Evolutionary conservation across 2,329 filamentous ascomycete genomes (phyloP), one percentile per base, ranked within the genome.

Genomic region (Elsinoe batatas): DNA sequence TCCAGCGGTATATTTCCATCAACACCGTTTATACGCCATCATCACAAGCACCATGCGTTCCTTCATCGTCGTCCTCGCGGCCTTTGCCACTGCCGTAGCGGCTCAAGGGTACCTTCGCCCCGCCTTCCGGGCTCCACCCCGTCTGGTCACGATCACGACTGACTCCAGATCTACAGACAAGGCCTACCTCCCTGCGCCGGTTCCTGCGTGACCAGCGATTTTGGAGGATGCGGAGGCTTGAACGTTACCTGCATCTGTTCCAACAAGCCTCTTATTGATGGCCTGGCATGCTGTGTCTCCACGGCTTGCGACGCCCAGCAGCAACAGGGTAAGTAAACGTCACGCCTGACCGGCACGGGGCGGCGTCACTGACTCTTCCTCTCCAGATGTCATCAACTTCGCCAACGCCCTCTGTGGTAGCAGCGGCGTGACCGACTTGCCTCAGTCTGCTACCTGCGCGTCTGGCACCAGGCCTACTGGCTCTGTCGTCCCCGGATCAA

Each of bases 221-320:
- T 70, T 33, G 70, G 68, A 40, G 66, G 64, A 53, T 75, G 72
- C 62, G 57, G 59, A 37, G 58, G 61, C 5, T 59, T 73, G 57
- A 69, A 74, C 50, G 65, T 73, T 53, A 62, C 64, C 35, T 75
- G 72, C 61, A 72, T 75, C 58, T 75, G 72, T 63, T 61, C 60
- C 22, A 72, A 71, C 64, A 57, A 55, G 2, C 58, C 59, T 2
- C 64, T 71, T 33, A 68, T 75, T 54, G 49, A 57, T 37, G 63
- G 61, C 11, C 62, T 75, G 26, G 68, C 70, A 2, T 74, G 72
- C 67, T 75, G 72, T 60, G 70, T 74, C 36, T 64, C 65, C 51
- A 59, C 61, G 18, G 58, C 58, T 4, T 75, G 72, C 60, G 58
- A 58, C 53, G 44, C 61, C 2, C 53, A 59, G 7, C 70, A 72